Evolutionary conservation across 2,329 filamentous ascomycete genomes (phyloP).

Genomic region (Acephala macrosclerotiorum): DNA sequence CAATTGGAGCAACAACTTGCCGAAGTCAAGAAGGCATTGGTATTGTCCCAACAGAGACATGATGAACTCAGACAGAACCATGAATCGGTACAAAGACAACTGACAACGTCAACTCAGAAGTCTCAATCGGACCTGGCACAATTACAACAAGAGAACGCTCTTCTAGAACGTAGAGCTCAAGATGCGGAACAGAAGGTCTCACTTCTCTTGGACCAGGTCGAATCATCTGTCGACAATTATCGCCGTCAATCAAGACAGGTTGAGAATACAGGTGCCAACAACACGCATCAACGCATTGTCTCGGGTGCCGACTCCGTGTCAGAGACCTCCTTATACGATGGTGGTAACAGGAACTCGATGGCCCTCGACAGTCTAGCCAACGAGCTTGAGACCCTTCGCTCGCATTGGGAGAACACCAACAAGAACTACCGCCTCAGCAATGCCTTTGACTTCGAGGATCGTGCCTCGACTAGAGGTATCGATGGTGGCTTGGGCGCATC

Average conservation of each 20-base stretch:
- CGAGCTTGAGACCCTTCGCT: slow-evolving; percentile 89
- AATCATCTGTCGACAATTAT: slow-evolving; percentile 92
- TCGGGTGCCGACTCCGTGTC: slow-evolving; percentile 63
- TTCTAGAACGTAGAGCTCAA: slow-evolving; percentile 82
- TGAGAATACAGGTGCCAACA: slow-evolving; percentile 47
- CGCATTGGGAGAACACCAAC: slow-evolving; percentile 95
- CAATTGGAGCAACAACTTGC: slow-evolving; percentile 76
- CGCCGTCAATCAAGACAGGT: slow-evolving; percentile 75
- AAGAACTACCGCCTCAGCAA: slow-evolving; percentile 93
- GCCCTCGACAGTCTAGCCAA: slow-evolving; percentile 91
- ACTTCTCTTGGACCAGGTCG: slow-evolving; percentile 91
- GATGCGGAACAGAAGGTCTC: slow-evolving; percentile 95
- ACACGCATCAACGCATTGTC: slow-evolving; percentile 46
- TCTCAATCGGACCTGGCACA: slow-evolving; percentile 77
- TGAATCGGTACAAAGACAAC: slow-evolving; percentile 61
- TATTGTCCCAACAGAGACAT: slow-evolving; percentile 70
- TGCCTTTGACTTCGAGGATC: slow-evolving; percentile 77
- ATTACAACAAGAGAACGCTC: slow-evolving; percentile 80
- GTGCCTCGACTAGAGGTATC: slow-evolving; percentile 43
- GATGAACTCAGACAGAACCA: slow-evolving; percentile 66
- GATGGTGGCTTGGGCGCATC: slow-evolving; percentile 54
- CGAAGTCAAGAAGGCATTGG: slow-evolving; percentile 73
- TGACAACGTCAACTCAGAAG: slow-evolving; percentile 61
- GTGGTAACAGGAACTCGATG: slow-evolving; percentile 64
- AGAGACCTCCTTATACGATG: slow-evolving; percentile 58